Percentiles rank a stretch among this genome's conserved stretches.
Conservation (phyloP, 495 filamentous ascomycete genomes). For the Thozetella sp. region DNA sequence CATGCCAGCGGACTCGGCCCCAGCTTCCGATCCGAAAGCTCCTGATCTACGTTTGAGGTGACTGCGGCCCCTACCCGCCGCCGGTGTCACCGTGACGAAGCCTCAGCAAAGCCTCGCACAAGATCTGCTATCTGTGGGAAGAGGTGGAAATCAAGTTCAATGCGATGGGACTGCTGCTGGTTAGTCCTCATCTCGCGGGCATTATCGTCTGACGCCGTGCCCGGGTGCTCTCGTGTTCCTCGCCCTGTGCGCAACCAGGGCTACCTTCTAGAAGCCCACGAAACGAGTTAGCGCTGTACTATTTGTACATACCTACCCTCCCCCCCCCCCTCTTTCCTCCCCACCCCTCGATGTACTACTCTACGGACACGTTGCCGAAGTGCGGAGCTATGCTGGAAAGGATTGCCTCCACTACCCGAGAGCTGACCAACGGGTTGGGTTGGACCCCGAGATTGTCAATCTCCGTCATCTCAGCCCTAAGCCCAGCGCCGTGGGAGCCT, state of each 20-base stretch:
- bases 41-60: constrained; percentile 30
- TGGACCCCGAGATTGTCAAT: constrained; percentile 1
- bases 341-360: too few relatives aligned
- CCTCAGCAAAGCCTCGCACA: neutral
- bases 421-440: neutral
- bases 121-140: constrained; percentile 1
- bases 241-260: too few relatives aligned
- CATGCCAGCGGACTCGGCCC: constrained; percentile 20
- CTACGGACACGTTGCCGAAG: too few relatives aligned
- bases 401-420: too few relatives aligned
- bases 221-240: too few relatives aligned
- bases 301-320: too few relatives aligned
- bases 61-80: neutral
- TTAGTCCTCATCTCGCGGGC: neutral
- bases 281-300: too few relatives aligned
- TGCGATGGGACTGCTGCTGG: neutral
- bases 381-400: too few relatives aligned
- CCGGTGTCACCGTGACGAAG: neutral
- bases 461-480: neutral
- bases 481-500: neutral
- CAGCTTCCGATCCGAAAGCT: constrained; percentile 23
- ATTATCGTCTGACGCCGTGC: neutral
- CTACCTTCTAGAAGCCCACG: too few relatives aligned
- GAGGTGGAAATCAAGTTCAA: neutral
- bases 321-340: too few relatives aligned